Conservation (phyloP, 805 yeast genomes). For the Metschnikowia similis region DNA sequence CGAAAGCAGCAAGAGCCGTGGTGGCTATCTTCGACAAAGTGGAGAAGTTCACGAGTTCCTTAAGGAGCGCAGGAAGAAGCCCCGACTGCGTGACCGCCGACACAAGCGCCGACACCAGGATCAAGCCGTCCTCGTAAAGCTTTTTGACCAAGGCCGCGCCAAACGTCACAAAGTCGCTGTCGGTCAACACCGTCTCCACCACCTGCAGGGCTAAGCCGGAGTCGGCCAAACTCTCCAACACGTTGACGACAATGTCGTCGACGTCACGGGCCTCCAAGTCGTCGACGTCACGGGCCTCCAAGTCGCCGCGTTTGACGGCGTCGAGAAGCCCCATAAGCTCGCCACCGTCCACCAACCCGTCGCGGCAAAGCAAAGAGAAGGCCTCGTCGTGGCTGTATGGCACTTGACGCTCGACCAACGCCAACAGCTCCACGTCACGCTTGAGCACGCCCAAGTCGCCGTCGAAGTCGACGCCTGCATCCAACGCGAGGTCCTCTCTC, state of each 20-base stretch:
- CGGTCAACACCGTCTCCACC: conserved; percentile 37
- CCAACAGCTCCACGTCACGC: background rate
- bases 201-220: conserved; percentile 42
- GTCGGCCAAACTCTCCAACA: conserved; percentile 37
- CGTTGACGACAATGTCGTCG: conserved; percentile 28
- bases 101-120: conserved; percentile 24
- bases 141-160: conserved; percentile 31
- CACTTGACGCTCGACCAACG: background rate
- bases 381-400: conserved; percentile 13
- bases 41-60: conserved; percentile 28
- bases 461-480: background rate
- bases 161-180: conserved; percentile 31
- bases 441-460: background rate
- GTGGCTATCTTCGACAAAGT: conserved; percentile 32
- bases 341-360: conserved; percentile 9
- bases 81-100: conserved; percentile 31
- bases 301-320: conserved; percentile 4
- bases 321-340: conserved; percentile 5
- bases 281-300: conserved; percentile 10
- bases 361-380: conserved; percentile 12
- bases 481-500: conserved; percentile 3
- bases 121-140: conserved; percentile 27
- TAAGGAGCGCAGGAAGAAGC: conserved; percentile 30
- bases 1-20: conserved; percentile 36
- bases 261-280: conserved; percentile 19